A percentile compares a stretch with the other conserved stretches of the same genome.
Conservation (phyloP, 139 green algal genomes). For the Marvania coccoides region DNA sequence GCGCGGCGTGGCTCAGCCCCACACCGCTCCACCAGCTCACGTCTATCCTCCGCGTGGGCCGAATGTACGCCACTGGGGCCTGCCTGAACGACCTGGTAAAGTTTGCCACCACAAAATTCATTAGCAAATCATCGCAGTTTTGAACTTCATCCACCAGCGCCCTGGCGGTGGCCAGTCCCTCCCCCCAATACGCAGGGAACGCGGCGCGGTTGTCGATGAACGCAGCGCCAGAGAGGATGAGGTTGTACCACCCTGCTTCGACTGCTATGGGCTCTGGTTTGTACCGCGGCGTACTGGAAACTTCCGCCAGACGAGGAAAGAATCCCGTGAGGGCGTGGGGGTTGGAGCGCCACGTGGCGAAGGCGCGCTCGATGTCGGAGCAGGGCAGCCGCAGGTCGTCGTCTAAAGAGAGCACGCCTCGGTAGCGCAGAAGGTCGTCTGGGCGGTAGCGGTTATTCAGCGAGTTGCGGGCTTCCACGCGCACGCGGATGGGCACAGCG, state of each 20-base stretch:
- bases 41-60: neutral
- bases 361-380: slow-evolving; percentile 24
- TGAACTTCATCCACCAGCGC: slow-evolving; percentile 27
- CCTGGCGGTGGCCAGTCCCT: neutral
- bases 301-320: slow-evolving; percentile 21
- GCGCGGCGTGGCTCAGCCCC: neutral
- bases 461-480: slow-evolving; percentile 28
- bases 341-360: slow-evolving; percentile 14
- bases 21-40: neutral
- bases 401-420: slow-evolving; percentile 34
- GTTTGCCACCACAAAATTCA: slow-evolving; percentile 43
- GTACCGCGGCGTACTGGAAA: slow-evolving; percentile 11
- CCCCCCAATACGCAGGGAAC: slow-evolving; percentile 26
- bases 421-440: slow-evolving; percentile 18
- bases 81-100: neutral
- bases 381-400: slow-evolving; percentile 42
- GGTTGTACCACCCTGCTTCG: slow-evolving; percentile 24
- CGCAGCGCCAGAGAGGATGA: slow-evolving; percentile 35
- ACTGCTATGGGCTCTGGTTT: slow-evolving; percentile 10
- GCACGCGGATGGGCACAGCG: slow-evolving; percentile 29
- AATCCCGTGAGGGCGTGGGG: slow-evolving; percentile 29
- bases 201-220: slow-evolving; percentile 33
- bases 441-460: slow-evolving; percentile 45
- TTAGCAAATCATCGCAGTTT: slow-evolving; percentile 45
- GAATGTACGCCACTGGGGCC: neutral